A percentile compares a stretch with the other conserved stretches of the same genome.
Conservation (phyloP, 805 yeast genomes). For the Zygotorulaspora sp. region DNA sequence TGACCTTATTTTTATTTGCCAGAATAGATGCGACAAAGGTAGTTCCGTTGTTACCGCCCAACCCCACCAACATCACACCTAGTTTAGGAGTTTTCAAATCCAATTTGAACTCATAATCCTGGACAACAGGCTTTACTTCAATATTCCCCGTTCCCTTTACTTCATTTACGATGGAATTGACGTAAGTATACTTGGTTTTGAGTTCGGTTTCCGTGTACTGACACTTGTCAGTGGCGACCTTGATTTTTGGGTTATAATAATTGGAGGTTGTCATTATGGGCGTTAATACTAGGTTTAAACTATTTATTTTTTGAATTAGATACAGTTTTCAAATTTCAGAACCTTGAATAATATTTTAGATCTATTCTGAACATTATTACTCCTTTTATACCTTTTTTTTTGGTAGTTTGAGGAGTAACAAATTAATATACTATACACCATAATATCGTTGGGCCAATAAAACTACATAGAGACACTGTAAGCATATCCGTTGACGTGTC, state of each 20-base stretch:
- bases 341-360: no score
- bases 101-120: conserved; percentile 79
- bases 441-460: background rate
- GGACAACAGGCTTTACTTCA: conserved; percentile 63
- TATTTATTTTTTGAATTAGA: no score
- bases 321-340: no score
- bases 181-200: conserved; percentile 54
- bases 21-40: conserved; percentile 80
- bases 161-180: conserved; percentile 67
- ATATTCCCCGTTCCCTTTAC: conserved; percentile 45
- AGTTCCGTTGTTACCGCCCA: conserved; percentile 96
- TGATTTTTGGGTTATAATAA: conserved; percentile 30
- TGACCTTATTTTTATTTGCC: conserved; percentile 75
- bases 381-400: background rate
- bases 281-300: no score
- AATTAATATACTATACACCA: no score
- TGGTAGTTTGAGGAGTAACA: no score
- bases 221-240: conserved; percentile 52
- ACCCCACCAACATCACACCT: conserved; percentile 87
- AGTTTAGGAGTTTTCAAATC: conserved; percentile 78
- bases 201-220: conserved; percentile 48
- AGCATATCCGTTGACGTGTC: no score
- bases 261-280: conserved; percentile 12
- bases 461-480: background rate
- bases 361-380: no score